Percentiles rank a stretch among this genome's conserved stretches.
Evolutionary conservation across 2,329 filamentous ascomycete species (phyloP).

Genomic region (Neoscytalidium dimidiatum): DNA sequence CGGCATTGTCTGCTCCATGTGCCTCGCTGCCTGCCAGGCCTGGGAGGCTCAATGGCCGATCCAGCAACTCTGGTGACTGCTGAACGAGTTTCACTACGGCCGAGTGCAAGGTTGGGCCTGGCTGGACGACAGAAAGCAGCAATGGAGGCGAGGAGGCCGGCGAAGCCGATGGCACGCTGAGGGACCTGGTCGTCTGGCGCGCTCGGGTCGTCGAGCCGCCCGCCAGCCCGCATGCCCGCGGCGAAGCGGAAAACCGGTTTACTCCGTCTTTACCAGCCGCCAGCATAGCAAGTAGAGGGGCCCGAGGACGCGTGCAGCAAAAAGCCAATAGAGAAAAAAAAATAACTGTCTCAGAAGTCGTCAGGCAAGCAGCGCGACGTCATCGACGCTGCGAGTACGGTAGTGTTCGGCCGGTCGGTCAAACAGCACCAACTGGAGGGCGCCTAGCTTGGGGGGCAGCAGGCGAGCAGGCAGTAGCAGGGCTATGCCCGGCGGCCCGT

Average conservation of each 20-base stretch:
- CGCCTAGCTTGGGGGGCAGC: not conserved
- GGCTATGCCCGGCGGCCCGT: constrained; percentile 9
- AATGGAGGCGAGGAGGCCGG: constrained; percentile 4
- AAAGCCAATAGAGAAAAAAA: not conserved
- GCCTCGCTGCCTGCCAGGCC: not conserved
- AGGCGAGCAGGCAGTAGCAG: not conserved
- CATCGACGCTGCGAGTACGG: too few species aligned
- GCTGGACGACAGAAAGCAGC: not conserved
- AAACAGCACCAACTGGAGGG: not conserved
- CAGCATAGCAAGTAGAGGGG: too few species aligned
- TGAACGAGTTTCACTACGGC: not conserved
- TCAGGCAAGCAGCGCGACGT: not conserved
- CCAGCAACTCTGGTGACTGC: not conserved
- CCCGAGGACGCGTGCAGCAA: not conserved
- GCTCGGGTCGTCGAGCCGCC: not conserved
- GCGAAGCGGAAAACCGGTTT: constrained; percentile 1
- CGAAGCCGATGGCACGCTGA: not conserved
- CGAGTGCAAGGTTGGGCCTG: constrained; percentile 2
- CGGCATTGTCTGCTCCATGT: not conserved
- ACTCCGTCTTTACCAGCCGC: too few species aligned
- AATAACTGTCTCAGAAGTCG: not conserved
- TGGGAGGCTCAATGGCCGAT: not conserved
- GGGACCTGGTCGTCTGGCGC: not conserved
- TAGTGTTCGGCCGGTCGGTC: not conserved
- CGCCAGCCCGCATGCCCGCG: not conserved